These are phyloP conservation scores for Colletotrichum truncatum DNA, from an alignment of 2,329 filamentous ascomycete species.

Conservation along the genomic window DNA sequence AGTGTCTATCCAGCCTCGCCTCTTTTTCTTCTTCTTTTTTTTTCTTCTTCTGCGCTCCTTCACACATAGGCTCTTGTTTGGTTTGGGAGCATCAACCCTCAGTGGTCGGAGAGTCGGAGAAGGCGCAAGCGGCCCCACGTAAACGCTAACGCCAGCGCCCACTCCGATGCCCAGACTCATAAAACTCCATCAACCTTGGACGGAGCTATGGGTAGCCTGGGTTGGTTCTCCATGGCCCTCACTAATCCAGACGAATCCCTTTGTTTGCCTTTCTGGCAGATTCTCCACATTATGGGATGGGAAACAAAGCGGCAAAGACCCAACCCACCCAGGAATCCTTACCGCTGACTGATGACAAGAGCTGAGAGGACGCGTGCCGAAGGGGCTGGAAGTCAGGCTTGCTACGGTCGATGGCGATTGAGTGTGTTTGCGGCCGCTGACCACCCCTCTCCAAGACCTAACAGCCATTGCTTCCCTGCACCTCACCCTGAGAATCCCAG, in stretches of 20 bases:
- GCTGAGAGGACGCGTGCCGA: constrained; percentile 12
- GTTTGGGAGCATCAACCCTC: background rate
- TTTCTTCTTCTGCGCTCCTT: background rate
- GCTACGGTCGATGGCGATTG: background rate
- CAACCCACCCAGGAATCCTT: constrained; percentile 6
- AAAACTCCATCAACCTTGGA: background rate
- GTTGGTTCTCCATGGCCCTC: constrained; percentile 3
- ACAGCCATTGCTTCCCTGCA: background rate
- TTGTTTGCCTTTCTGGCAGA: background rate
- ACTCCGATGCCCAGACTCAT: background rate
- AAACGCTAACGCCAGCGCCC: background rate
- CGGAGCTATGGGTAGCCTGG: background rate
- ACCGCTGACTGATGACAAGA: background rate
- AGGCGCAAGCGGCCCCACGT: constrained; percentile 22
- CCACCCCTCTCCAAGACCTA: constrained; percentile 1
- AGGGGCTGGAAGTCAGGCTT: constrained; percentile 16
- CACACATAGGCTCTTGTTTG: constrained; percentile 2
- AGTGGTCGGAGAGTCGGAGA: constrained; percentile 9
- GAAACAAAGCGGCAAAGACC: constrained; percentile 19
- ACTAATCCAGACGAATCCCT: background rate
- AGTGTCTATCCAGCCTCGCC: background rate
- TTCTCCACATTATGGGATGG: constrained; percentile 5
- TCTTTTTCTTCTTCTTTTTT: background rate
- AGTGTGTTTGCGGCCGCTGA: constrained; percentile 19
- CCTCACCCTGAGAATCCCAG: background rate